These are phyloP conservation scores for Ogataea pini DNA, from an alignment of 805 yeast genomes.

Conservation along the genomic window DNA sequence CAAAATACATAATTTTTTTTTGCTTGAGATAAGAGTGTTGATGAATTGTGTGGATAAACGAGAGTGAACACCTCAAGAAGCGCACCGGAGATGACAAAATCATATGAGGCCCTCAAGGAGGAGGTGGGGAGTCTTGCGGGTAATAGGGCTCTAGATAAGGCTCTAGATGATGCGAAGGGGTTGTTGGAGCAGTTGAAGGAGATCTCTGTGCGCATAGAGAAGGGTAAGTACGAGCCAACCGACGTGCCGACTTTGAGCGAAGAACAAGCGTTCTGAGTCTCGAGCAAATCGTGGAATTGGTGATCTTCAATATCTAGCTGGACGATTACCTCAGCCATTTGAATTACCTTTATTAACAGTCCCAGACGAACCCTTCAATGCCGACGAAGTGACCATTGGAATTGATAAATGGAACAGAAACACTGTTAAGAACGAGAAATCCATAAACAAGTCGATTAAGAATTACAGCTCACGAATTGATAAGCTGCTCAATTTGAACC, in stretches of 20 bases:
- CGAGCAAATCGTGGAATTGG: too few species aligned
- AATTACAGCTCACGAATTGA: slow-evolving; percentile 31
- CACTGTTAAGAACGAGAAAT: slow-evolving; percentile 34
- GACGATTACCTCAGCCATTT: too few species aligned
- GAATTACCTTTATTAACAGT: slow-evolving; percentile 3
- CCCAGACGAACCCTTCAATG: slow-evolving; percentile 10
- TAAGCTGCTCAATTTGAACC: slow-evolving; percentile 26
- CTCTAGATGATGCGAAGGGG: slow-evolving; percentile 32
- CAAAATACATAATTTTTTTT: background rate
- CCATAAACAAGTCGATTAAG: slow-evolving; percentile 29
- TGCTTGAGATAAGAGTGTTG: background rate
- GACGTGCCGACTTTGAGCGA: too few species aligned
- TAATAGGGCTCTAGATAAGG: slow-evolving; percentile 33
- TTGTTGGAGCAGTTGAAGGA: slow-evolving; percentile 29
- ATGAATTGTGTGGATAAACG: background rate
- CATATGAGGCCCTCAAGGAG: slow-evolving; percentile 29
- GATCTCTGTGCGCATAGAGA: slow-evolving; percentile 26
- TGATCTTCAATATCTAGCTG: too few species aligned
- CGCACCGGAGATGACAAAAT: slow-evolving; percentile 14
- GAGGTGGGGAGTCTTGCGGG: slow-evolving; percentile 33
- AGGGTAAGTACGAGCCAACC: background rate
- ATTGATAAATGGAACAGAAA: slow-evolving; percentile 28
- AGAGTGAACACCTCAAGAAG: background rate
- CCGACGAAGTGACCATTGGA: slow-evolving; percentile 16
- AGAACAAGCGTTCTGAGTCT: too few species aligned